Evolutionary conservation across 192 early-diverging fungal species (phyloP).

Genomic region (Gaertneriomyces semiglobifer): DNA sequence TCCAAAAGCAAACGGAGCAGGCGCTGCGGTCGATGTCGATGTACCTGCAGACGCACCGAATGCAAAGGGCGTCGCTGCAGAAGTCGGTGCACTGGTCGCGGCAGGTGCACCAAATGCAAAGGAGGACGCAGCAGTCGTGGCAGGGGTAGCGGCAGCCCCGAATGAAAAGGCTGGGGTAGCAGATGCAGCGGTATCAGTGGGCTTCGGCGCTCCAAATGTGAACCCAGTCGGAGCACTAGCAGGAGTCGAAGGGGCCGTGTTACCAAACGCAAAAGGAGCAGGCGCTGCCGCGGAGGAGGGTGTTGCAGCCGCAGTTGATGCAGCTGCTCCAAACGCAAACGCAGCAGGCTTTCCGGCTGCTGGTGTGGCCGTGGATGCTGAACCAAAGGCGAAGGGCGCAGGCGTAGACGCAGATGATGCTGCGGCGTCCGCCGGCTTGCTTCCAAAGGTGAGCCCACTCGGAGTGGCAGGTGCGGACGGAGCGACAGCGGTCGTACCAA

Average conservation of each 20-base stretch:
- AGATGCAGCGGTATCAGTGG: no score
- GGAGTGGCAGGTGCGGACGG: neutral
- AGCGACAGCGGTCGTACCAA: neutral
- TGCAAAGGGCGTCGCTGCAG: neutral
- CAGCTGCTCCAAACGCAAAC: constrained; percentile 1
- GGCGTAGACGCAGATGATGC: no score
- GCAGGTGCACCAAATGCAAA: neutral
- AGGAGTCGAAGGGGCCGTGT: neutral
- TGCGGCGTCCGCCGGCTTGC: no score
- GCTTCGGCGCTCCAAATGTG: no score
- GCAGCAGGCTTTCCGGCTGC: neutral
- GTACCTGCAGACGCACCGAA: neutral
- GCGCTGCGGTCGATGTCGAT: neutral
- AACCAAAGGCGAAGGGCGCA: no score
- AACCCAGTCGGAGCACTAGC: neutral
- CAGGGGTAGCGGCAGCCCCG: constrained; percentile 1
- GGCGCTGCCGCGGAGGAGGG: neutral
- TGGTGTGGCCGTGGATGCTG: no score
- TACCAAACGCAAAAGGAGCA: neutral
- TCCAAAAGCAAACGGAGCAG: neutral
- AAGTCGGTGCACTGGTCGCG: neutral
- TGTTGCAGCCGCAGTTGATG: neutral
- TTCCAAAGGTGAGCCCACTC: neutral
- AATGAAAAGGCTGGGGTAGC: constrained; percentile 1
- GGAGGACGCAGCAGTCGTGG: neutral